These are phyloP conservation scores for Taphrina flavorubra DNA, from an alignment of 1,139 yeast genomes.

Conservation along the genomic window DNA sequence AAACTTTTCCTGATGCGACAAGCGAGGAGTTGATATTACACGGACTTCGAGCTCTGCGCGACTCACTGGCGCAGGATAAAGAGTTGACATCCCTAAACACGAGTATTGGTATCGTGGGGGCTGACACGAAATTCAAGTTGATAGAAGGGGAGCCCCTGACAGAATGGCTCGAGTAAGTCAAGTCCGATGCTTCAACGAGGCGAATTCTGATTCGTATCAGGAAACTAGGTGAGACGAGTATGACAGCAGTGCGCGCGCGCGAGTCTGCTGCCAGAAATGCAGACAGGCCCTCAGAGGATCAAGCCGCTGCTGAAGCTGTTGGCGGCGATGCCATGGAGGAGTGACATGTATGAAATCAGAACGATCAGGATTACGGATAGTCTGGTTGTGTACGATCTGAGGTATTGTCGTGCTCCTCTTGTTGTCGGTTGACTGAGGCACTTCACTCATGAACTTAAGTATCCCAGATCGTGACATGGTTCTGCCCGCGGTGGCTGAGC, in stretches of 20 bases:
- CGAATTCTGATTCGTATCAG: background rate
- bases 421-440: background rate
- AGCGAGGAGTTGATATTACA: conserved; percentile 80
- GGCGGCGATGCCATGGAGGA: conserved; percentile 47
- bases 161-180: conserved; percentile 65
- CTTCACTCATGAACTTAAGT: too few relatives aligned
- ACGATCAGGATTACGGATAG: background rate
- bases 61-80: conserved; percentile 91
- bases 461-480: too few relatives aligned
- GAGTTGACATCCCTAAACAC: conserved; percentile 85
- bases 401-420: background rate
- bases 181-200: background rate
- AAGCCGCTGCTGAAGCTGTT: conserved; percentile 50
- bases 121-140: conserved; percentile 71
- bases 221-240: conserved; percentile 45
- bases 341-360: background rate
- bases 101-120: conserved; percentile 88
- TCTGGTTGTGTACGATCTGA: background rate
- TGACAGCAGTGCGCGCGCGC: conserved; percentile 44
- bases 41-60: conserved; percentile 90
- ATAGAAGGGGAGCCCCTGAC: conserved; percentile 88
- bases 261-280: conserved; percentile 35
- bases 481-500: too few relatives aligned
- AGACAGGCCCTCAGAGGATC: conserved; percentile 55
- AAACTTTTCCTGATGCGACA: conserved; percentile 61